A percentile compares a stretch with the other conserved stretches of the same genome.
These are phyloP conservation scores for Colletotrichum spaethianum DNA, from an alignment of 2,329 filamentous ascomycete genomes.

Conservation along the genomic window DNA sequence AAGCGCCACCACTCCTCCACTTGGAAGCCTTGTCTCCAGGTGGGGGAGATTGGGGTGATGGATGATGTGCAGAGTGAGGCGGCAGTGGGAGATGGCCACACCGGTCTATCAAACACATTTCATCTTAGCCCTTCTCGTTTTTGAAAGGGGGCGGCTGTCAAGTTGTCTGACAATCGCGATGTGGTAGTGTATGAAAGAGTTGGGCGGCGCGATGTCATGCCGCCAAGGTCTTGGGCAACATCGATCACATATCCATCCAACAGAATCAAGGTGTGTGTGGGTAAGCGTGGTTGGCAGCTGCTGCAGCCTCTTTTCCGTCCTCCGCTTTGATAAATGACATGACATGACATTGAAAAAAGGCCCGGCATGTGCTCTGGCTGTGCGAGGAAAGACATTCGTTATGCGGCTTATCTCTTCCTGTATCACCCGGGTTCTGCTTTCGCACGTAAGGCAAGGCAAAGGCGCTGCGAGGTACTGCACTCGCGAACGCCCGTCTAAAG, in stretches of 20 bases:
- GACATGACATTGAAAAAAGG: too few species aligned
- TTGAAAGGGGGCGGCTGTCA: neutral
- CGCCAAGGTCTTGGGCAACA: neutral
- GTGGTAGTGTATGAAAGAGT: too few species aligned
- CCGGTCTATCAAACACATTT: neutral
- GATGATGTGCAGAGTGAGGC: neutral
- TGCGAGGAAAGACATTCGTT: neutral
- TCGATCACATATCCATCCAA: neutral
- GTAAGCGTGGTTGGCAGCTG: neutral
- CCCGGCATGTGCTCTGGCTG: neutral
- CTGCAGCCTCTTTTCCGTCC: neutral
- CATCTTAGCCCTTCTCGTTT: neutral
- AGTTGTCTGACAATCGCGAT: neutral
- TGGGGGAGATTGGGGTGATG: neutral
- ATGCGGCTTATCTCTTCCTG: neutral
- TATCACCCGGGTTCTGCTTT: neutral
- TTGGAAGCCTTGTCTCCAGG: neutral
- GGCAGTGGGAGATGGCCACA: neutral
- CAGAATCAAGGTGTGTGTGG: neutral
- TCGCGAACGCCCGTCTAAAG: neutral
- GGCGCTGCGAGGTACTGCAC: neutral
- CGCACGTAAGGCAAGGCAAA: conserved; percentile 1
- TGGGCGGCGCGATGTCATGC: neutral
- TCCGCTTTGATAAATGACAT: neutral
- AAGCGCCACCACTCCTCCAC: neutral